Evolutionary conservation across 108 stramenopile species (phyloP).

Genomic region (Stephanodiscus triporus): DNA sequence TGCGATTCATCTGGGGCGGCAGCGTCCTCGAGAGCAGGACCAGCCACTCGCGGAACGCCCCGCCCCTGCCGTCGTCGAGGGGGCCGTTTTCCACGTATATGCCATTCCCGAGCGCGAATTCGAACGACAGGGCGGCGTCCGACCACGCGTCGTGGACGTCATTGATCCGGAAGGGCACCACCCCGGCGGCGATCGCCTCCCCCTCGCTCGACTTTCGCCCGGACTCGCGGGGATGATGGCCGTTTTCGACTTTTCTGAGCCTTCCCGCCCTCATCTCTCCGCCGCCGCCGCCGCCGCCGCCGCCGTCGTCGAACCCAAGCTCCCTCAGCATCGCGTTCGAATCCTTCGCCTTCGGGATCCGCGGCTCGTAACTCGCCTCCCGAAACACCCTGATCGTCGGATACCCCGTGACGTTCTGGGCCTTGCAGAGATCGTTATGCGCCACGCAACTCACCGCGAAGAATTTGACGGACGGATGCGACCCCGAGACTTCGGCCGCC

Average conservation of each 20-base stretch:
- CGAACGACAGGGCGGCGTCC: constrained; percentile 74
- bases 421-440: constrained; percentile 58
- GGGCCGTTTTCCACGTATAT: constrained; percentile 64
- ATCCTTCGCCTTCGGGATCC: constrained; percentile 33
- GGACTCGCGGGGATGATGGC: constrained; percentile 3
- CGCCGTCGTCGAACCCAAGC: constrained; percentile 36
- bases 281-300: neutral
- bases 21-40: constrained; percentile 51
- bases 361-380: constrained; percentile 49
- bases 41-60: constrained; percentile 64
- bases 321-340: constrained; percentile 33
- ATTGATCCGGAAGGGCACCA: constrained; percentile 47
- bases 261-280: neutral
- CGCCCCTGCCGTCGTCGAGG: constrained; percentile 33
- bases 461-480: constrained; percentile 54
- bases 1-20: constrained; percentile 63
- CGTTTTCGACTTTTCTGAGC: neutral
- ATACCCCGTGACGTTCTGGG: constrained; percentile 53
- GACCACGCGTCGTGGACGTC: constrained; percentile 60
- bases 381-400: constrained; percentile 56
- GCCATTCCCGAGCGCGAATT: constrained; percentile 68
- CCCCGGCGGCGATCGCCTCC: constrained; percentile 22
- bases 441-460: constrained; percentile 81
- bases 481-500: constrained; percentile 41
- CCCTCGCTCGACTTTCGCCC: constrained; percentile 11